Percentiles rank a stretch among this genome's conserved stretches.
Evolutionary conservation across 257 asterid species (phyloP).

Genomic region (Osmanthus fragrans): DNA sequence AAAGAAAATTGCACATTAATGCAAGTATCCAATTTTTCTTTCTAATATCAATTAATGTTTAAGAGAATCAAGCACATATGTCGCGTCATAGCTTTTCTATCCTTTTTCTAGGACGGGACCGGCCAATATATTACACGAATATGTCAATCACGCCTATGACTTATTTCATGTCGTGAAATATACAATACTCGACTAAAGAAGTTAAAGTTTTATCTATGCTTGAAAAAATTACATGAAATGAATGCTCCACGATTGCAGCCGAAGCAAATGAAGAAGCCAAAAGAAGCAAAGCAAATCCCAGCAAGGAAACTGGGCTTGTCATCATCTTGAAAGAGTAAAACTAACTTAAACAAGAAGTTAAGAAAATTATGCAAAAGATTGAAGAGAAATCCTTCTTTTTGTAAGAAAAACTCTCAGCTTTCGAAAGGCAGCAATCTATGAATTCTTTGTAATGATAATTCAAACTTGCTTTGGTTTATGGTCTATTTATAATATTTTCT

Average conservation of each 20-base stretch:
- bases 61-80: no score
- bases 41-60: no score
- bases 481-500: background rate
- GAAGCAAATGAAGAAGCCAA: slow-evolving; percentile 39
- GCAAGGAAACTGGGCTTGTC: slow-evolving; percentile 25
- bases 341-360: background rate
- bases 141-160: no score
- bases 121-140: no score
- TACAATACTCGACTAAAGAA: no score
- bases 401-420: background rate
- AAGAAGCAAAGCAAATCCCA: slow-evolving; percentile 32
- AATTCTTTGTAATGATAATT: background rate
- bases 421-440: slow-evolving; percentile 9
- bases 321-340: slow-evolving; percentile 20
- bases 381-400: background rate
- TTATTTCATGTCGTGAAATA: no score
- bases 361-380: slow-evolving; percentile 15
- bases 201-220: no score
- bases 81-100: no score
- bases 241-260: slow-evolving; percentile 64
- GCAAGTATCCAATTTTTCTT: no score
- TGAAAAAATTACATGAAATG: slow-evolving; percentile 50
- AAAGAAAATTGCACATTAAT: background rate
- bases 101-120: no score
- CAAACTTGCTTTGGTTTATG: background rate